Conservation (phyloP, 345 rosid genomes). For the Ailanthus altissimus region DNA sequence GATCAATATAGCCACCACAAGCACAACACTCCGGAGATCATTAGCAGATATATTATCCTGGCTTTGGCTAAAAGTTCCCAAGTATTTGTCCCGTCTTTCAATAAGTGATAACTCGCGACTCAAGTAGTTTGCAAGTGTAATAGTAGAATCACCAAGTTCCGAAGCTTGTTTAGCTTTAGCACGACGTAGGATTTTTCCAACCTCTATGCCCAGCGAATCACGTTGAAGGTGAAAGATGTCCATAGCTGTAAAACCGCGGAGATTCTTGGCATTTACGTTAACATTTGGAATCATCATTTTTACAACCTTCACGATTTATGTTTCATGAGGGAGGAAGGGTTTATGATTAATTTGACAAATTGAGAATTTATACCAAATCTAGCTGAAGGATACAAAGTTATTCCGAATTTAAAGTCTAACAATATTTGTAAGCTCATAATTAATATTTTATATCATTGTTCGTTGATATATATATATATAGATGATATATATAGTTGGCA, state of each 20-base stretch:
- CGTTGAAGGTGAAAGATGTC: constrained; percentile 25
- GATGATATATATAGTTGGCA: too few relatives aligned
- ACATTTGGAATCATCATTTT: constrained; percentile 19
- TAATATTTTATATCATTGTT: too few relatives aligned
- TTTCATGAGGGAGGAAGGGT: too few relatives aligned
- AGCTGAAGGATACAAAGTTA: neutral
- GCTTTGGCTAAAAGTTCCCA: neutral
- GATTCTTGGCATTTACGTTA: constrained; percentile 30
- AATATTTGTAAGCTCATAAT: too few relatives aligned
- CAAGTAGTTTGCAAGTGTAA: constrained; percentile 20
- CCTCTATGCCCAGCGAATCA: neutral
- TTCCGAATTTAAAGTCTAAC: too few relatives aligned
- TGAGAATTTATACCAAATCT: too few relatives aligned
- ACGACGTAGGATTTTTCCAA: neutral
- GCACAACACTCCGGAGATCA: constrained; percentile 7
- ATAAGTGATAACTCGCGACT: neutral
- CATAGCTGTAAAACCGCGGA: constrained; percentile 28
- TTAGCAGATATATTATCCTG: neutral
- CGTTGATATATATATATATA: too few relatives aligned
- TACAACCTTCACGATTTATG: constrained; percentile 23
- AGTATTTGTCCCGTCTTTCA: constrained; percentile 17
- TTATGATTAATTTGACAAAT: too few relatives aligned
- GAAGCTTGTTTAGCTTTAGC: constrained; percentile 24
- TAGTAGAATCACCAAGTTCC: neutral
- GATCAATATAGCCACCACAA: constrained; percentile 42